A percentile compares a stretch with the other conserved stretches of the same genome.
Evolutionary conservation across 2,329 filamentous ascomycete genomes (phyloP).

Genomic region (Colletotrichum navitas): DNA sequence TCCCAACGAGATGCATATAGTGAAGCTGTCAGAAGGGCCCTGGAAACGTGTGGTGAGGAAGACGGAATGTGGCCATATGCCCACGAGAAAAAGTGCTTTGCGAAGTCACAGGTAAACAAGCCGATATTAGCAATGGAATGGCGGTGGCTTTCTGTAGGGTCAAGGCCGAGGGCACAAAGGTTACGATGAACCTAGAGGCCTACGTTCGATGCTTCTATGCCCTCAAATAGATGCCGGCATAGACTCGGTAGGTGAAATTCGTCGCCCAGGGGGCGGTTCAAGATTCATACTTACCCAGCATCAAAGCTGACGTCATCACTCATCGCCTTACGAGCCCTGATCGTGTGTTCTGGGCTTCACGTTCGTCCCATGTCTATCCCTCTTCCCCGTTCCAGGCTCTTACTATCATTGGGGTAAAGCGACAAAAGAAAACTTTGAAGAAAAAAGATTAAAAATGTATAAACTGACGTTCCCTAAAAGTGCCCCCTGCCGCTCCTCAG

Average conservation of each 20-base stretch:
- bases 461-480: not conserved
- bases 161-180: not conserved
- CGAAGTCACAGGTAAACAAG: not conserved
- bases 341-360: not conserved
- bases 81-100: not conserved
- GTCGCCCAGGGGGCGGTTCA: not conserved
- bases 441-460: not conserved
- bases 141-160: not conserved
- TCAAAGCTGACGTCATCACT: not conserved
- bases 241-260: not conserved
- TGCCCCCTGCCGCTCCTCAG: too few species aligned
- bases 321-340: not conserved
- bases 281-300: not conserved
- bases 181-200: not conserved
- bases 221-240: not conserved
- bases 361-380: not conserved
- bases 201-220: too few species aligned
- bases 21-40: not conserved
- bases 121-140: not conserved
- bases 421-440: not conserved
- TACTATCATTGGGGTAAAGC: not conserved
- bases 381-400: not conserved
- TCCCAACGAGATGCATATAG: not conserved
- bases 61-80: not conserved
- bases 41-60: not conserved